Conservation (phyloP, 805 yeast genomes). For the Zygoascus flipseniorum region DNA sequence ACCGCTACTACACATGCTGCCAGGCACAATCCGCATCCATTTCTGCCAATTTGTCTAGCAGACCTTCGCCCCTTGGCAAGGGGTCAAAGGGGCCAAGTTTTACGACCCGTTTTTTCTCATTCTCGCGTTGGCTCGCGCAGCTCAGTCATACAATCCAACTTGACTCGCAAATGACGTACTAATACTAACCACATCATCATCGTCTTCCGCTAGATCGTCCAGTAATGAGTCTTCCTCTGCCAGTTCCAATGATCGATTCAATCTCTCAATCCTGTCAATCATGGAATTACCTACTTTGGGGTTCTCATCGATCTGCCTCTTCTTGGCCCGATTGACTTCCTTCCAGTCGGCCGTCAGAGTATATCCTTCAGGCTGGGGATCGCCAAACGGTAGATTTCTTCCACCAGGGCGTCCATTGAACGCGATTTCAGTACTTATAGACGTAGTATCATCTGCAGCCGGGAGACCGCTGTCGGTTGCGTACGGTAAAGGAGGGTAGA, state of each 20-base stretch:
- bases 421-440: neutral
- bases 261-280: conserved; percentile 16
- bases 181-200: conserved; percentile 20
- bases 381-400: neutral
- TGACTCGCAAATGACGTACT: conserved; percentile 17
- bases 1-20: no score
- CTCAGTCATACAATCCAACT: conserved; percentile 13
- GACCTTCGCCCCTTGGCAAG: no score
- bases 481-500: neutral
- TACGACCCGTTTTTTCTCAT: no score
- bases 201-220: conserved; percentile 15
- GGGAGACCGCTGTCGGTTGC: neutral
- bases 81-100: no score
- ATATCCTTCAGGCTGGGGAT: neutral
- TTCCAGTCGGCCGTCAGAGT: neutral
- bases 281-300: conserved; percentile 13
- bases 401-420: neutral
- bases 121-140: neutral
- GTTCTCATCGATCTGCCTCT: neutral
- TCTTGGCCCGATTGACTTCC: neutral
- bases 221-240: neutral
- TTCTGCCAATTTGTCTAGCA: no score
- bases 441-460: neutral
- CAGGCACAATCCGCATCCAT: no score
- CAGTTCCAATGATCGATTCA: neutral